A percentile compares a stretch with the other conserved stretches of the same genome.
phyloP scores from a whole-genome alignment of 768 basidiomycete genomes.

The Collybia sp. region DNA sequence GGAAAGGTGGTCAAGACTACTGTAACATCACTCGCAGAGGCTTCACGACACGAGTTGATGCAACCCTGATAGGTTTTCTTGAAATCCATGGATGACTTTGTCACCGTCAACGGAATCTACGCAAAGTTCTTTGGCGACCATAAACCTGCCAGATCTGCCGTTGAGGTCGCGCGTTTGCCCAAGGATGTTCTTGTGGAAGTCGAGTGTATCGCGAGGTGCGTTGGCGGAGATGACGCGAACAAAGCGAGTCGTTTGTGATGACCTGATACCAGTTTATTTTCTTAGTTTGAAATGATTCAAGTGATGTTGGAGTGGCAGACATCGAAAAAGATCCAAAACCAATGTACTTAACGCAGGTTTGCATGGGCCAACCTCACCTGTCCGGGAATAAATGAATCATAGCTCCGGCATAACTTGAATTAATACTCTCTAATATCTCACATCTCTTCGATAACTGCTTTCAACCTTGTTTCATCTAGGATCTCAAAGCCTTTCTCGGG shows the following conservation, averaged over 20 bases:
- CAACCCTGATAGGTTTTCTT: constrained; percentile 67
- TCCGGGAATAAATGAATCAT: no score
- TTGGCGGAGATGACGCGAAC: not conserved
- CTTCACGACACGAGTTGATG: not conserved
- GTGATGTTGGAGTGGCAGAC: not conserved
- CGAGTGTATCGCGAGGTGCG: constrained; percentile 80
- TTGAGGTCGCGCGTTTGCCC: constrained; percentile 86
- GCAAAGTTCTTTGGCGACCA: constrained; percentile 81
- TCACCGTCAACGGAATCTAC: constrained; percentile 76
- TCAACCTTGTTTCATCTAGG: constrained; percentile 72
- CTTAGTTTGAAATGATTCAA: constrained; percentile 26
- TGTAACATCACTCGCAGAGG: constrained; percentile 29
- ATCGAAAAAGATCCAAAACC: not conserved
- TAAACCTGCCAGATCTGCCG: constrained; percentile 89
- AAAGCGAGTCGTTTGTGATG: not conserved
- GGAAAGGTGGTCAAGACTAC: constrained; percentile 90
- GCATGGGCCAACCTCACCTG: no score
- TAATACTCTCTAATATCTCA: constrained; percentile 27
- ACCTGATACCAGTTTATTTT: constrained; percentile 1
- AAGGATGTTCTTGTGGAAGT: constrained; percentile 92
- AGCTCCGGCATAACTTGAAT: not conserved
- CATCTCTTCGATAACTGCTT: constrained; percentile 84
- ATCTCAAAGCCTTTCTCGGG: constrained; percentile 83
- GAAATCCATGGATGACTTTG: constrained; percentile 91
- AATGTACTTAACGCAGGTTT: no score